Evolutionary conservation across 2,329 filamentous ascomycete genomes (phyloP).

Genomic region (Tolypocladium ovalisporum): DNA sequence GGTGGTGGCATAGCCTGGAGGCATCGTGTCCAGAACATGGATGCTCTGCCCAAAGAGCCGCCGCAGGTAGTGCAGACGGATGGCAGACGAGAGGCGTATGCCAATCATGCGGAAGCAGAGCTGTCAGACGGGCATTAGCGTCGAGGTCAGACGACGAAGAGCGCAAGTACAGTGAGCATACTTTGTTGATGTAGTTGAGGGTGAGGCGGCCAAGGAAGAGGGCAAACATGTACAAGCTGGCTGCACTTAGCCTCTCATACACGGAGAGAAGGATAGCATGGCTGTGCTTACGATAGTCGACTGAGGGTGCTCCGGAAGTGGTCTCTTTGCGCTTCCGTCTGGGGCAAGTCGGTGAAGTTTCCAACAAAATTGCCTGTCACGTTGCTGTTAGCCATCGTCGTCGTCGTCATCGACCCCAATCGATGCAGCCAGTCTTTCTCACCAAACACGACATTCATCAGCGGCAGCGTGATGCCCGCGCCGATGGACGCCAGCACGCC

Average conservation of each 20-base stretch:
- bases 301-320: conserved; percentile 32
- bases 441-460: conserved; percentile 52
- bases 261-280: background rate
- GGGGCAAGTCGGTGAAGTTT: conserved; percentile 32
- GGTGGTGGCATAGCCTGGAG: conserved; percentile 47
- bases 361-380: conserved; percentile 30
- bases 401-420: background rate
- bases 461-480: conserved; percentile 42
- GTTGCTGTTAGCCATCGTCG: conserved; percentile 1
- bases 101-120: conserved; percentile 52
- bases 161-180: conserved; percentile 7
- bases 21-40: conserved; percentile 56
- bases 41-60: conserved; percentile 55
- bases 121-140: conserved; percentile 13
- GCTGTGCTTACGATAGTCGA: conserved; percentile 27
- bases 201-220: conserved; percentile 57
- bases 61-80: conserved; percentile 54
- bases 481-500: conserved; percentile 38
- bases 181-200: conserved; percentile 51
- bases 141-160: background rate
- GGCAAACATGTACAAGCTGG: conserved; percentile 56
- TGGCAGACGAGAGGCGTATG: conserved; percentile 48
- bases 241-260: background rate
- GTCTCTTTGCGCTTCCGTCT: conserved; percentile 15
- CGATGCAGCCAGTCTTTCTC: conserved; percentile 4